Evolutionary conservation across 257 asterid species (phyloP), one percentile per base, ranked within the genome.

Genomic region (Gentiana straminea): DNA sequence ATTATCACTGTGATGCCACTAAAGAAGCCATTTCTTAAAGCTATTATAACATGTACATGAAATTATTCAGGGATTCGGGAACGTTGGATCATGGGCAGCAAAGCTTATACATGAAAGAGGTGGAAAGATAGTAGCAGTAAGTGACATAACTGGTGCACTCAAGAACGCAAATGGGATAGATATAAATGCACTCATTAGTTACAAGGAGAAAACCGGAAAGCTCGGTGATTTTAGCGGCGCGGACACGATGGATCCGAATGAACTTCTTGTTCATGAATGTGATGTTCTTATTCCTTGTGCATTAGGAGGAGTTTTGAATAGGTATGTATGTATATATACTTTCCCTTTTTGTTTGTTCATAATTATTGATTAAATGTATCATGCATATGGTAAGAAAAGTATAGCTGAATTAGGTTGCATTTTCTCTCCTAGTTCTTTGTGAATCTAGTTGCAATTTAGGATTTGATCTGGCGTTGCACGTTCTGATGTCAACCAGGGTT

Each of bases 271-370:
- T 39, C 86, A 75, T 68, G 86, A 86, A 64, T 89, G 97, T 50
- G 95, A 89, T 45, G 95, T 89, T 73, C 90, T 86, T 47, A 77
- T 89, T 55, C 95, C 97, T 0, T 89, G 95, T 63, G 97, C 97
- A 70, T 73, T 89, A n/a, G 97, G 93, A 32, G 97, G 97, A 67
- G 97, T 89, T 64, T 73, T 89, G 52, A 81, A 84, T 81, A 86
- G 83, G 94, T 89, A 39, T 41, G 8, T 5, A 51, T 41, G 0
- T 50, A 46, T 60, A 50, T 52, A 2, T 45, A 46, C 11, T 13
- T 58, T 41, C 44, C 7, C 12, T 57, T 4, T 41, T 41, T 41
- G 9, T 41, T 41, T 41, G 2, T 10, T 10, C 8, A 1, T 41
- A 41, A 41, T 5, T 41, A 10, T 5, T 41, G 8, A 5, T 41